Conservation (phyloP, 1,139 yeast species). For the Blastobotrys aristatus region DNA sequence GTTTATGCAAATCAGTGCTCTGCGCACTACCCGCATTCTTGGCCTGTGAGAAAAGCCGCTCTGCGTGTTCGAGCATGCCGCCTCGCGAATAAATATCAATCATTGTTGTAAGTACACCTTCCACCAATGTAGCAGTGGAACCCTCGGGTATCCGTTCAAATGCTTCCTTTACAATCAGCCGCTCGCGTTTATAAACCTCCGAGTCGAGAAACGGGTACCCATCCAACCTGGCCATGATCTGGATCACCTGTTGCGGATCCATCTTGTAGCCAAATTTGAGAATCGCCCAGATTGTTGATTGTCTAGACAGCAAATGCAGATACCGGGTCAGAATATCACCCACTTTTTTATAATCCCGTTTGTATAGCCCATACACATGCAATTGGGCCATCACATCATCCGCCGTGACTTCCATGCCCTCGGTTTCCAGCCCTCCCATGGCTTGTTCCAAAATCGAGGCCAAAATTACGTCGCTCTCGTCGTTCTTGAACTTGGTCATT, state of each 20-base stretch:
- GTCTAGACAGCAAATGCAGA: background rate
- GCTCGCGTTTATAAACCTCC: background rate
- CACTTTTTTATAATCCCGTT: background rate
- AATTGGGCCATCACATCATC: background rate
- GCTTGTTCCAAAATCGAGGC: background rate
- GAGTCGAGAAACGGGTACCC: background rate
- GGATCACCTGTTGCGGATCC: background rate
- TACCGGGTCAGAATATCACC: background rate
- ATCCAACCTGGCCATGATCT: background rate
- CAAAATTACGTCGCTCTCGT: background rate
- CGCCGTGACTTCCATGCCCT: background rate
- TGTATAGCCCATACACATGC: background rate
- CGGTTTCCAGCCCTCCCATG: background rate
- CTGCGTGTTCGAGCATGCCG: background rate
- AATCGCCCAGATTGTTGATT: background rate
- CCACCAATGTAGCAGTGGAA: too few relatives aligned
- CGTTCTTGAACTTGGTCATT: background rate
- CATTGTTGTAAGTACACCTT: background rate
- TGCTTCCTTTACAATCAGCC: background rate
- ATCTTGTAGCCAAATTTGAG: background rate
- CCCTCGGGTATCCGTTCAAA: too few relatives aligned
- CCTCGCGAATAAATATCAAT: background rate
- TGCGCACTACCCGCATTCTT: conserved; percentile 13
- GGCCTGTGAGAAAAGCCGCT: conserved; percentile 16
- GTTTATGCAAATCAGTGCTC: conserved; percentile 25